Base-by-base conservation (phyloP, 805 yeast genomes). In the Candida ipomoeae region DNA sequence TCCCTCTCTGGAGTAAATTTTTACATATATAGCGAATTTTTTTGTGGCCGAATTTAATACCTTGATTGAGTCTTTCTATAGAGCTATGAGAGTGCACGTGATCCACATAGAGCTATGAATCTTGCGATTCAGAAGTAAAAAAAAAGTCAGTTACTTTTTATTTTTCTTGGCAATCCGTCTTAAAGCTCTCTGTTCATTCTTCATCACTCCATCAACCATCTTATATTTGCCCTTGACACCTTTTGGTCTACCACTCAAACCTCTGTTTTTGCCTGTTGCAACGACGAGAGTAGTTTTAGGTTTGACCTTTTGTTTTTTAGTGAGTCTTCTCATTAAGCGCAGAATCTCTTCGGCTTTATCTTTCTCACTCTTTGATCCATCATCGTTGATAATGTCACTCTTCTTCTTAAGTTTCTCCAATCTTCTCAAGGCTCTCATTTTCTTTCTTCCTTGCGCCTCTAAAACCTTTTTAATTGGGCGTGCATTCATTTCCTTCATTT, bases 201-300 rank as follows among this genome's bases (percentile, higher is more conserved):
- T 94, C 86, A 89, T 77, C 18, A 85, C 88, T 77, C 98, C 98
- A 71, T 94, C 99, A 60, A 94, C 98, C 99, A 94, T 94, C 85
- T 89, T 94, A 75, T 94, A 94, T 68, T 89, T 90, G 72, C 99
- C 99, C 69, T 84, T 89, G 59, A 94, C 83, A 68, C 99, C 99
- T 73, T 82, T 86, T 39, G 99, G 99, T 75, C 99, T 86, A 49
- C 99, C 99, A 59, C 87, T 76, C 47, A 91, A 72, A 52, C 96
- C 96, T 67, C 75, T 87, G 70, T 94, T 91, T 35, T 75, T 67
- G 62, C 98, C 98, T 45, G 75, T 72, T 8, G 99, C 98, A 59
- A 83, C 90, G 54, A 94, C 96, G 53, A 89, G 79, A 1, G 96
- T 88, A 37, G 89, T 89, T 78, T 86, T 84, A 23, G 96, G 96